Evolutionary conservation across 2,329 filamentous ascomycete genomes (phyloP).

Genomic region (Talaromyces sp.): DNA sequence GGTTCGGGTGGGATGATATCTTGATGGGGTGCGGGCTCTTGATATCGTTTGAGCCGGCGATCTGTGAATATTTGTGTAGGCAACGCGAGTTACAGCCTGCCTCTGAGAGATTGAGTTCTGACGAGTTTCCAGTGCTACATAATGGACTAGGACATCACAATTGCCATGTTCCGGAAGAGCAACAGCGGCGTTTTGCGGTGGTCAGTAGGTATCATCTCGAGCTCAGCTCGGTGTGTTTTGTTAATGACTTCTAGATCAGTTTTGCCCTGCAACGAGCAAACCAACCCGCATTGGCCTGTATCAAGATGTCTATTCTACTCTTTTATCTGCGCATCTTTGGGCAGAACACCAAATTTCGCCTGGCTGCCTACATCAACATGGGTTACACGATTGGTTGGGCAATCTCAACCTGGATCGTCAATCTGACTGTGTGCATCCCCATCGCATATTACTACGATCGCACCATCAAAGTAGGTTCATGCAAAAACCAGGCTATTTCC

Average conservation of each 20-base stretch:
- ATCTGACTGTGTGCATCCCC: neutral
- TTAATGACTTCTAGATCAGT: conserved; percentile 1
- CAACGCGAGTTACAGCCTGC: too few relatives aligned
- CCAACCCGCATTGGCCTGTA: neutral
- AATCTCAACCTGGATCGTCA: conserved; percentile 7
- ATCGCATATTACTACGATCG: conserved; percentile 4
- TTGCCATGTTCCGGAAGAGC: conserved; percentile 4
- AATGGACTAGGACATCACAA: conserved; percentile 2
- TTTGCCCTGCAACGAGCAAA: conserved; percentile 4
- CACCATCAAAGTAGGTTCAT: conserved; percentile 1
- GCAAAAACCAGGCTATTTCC: conserved; percentile 2
- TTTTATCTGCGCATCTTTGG: conserved; percentile 3
- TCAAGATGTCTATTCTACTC: neutral
- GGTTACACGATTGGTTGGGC: neutral
- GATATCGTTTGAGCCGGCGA: conserved; percentile 4
- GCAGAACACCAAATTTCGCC: neutral
- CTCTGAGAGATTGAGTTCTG: neutral
- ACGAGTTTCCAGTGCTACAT: neutral
- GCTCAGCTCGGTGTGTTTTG: neutral
- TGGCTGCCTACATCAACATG: conserved; percentile 1
- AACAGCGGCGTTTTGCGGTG: conserved; percentile 2
- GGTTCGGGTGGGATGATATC: neutral
- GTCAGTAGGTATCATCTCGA: conserved; percentile 1
- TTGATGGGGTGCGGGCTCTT: conserved; percentile 2
- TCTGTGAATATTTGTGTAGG: conserved; percentile 3